Evolutionary conservation across 805 yeast genomes (phyloP).

Genomic region (Metschnikowia gelsemii): DNA sequence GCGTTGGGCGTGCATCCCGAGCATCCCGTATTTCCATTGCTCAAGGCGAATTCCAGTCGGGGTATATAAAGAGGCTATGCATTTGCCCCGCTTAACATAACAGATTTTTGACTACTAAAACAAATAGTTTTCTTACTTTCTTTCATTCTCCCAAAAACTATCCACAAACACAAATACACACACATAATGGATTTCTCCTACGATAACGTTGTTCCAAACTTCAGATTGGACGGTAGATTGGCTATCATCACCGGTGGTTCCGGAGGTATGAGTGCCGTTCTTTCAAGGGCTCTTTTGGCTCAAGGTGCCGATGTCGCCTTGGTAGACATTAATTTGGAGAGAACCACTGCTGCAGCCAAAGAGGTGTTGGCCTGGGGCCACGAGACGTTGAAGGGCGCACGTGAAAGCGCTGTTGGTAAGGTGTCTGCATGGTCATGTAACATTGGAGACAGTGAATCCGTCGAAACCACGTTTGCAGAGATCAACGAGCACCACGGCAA

Average conservation of each 20-base stretch:
- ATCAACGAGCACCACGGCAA: slow-evolving; percentile 58
- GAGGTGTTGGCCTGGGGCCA: slow-evolving; percentile 49
- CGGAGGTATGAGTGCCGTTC: slow-evolving; percentile 69
- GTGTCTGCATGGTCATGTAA: slow-evolving; percentile 72
- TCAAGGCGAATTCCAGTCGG: slow-evolving; percentile 9
- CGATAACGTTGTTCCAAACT: slow-evolving; percentile 55
- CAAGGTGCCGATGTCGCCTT: slow-evolving; percentile 79
- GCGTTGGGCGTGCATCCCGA: too few relatives aligned
- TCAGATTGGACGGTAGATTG: slow-evolving; percentile 67
- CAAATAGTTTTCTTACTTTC: background rate
- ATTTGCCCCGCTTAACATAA: too few relatives aligned
- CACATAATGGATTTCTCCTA: slow-evolving; percentile 28
- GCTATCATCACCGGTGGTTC: slow-evolving; percentile 81
- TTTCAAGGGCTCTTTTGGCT: slow-evolving; percentile 65
- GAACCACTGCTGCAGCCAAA: slow-evolving; percentile 55
- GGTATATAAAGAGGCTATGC: slow-evolving; percentile 8
- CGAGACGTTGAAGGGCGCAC: slow-evolving; percentile 37
- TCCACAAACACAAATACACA: slow-evolving; percentile 1
- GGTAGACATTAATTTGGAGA: slow-evolving; percentile 63
- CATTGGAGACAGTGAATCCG: slow-evolving; percentile 62
- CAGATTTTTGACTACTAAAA: background rate
- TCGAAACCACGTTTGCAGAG: slow-evolving; percentile 52
- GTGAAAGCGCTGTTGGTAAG: slow-evolving; percentile 33
- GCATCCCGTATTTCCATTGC: too few relatives aligned
- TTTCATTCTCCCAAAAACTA: background rate